phyloP scores from a whole-genome alignment of 768 basidiomycete species.

The Amanita rimosa region DNA sequence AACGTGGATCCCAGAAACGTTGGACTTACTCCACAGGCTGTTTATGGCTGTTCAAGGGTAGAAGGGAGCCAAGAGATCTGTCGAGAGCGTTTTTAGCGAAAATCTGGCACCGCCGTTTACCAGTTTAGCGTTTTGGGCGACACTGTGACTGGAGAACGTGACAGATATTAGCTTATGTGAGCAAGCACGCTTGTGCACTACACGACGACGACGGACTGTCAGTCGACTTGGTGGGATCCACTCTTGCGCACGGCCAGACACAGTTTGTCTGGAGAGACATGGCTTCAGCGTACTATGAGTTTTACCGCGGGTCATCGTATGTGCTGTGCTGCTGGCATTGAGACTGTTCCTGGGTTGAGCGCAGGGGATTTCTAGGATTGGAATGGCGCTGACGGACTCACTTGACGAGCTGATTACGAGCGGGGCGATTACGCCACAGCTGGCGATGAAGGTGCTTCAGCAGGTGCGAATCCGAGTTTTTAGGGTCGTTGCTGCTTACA shows the following conservation, averaged over 20 bases:
- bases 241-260: neutral
- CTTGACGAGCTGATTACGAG: constrained; percentile 97
- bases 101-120: too few relatives aligned
- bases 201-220: too few relatives aligned
- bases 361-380: constrained; percentile 48
- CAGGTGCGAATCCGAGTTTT: constrained; percentile 45
- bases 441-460: constrained; percentile 97
- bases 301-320: constrained; percentile 86
- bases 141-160: too few relatives aligned
- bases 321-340: constrained; percentile 18
- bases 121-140: too few relatives aligned
- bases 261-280: constrained; percentile 21
- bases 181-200: too few relatives aligned
- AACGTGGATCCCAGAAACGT: too few relatives aligned
- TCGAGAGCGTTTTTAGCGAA: too few relatives aligned
- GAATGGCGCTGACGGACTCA: constrained; percentile 95
- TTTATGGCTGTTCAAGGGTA: too few relatives aligned
- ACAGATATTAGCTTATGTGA: too few relatives aligned
- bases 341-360: neutral
- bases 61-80: too few relatives aligned
- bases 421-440: constrained; percentile 92
- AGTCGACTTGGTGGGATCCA: too few relatives aligned
- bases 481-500: neutral
- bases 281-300: constrained; percentile 86
- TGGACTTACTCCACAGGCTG: too few relatives aligned